Conservation (phyloP, 768 basidiomycete genomes). For the Phaeotremella fagi region DNA sequence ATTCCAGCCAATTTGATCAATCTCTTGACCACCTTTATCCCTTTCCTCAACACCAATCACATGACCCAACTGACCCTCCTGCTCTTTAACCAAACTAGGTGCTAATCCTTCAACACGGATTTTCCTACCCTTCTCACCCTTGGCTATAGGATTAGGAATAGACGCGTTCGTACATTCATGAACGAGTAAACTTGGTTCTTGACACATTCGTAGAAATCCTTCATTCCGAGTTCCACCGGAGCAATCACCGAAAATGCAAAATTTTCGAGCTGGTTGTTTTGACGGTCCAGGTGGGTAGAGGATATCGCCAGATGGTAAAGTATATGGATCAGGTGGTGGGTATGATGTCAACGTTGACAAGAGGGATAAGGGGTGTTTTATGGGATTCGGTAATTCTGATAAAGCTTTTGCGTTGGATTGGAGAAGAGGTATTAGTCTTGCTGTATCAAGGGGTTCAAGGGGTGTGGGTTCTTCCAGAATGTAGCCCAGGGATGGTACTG, state of each 20-base stretch:
- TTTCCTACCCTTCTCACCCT: slow-evolving; percentile 59
- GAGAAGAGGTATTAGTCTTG: slow-evolving; percentile 33
- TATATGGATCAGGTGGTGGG: slow-evolving; percentile 33
- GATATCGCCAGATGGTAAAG: slow-evolving; percentile 37
- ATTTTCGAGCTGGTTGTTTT: slow-evolving; percentile 23
- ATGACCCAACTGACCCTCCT: slow-evolving; percentile 20
- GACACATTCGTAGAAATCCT: slow-evolving; percentile 30
- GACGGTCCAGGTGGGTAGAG: slow-evolving; percentile 35
- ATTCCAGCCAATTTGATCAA: not conserved
- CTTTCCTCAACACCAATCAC: slow-evolving; percentile 5
- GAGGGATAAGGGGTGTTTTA: slow-evolving; percentile 38
- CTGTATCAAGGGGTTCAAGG: slow-evolving; percentile 34
- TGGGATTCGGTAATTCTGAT: slow-evolving; percentile 29
- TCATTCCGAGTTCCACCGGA: slow-evolving; percentile 38
- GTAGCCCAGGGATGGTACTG: slow-evolving; percentile 42
- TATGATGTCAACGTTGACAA: slow-evolving; percentile 37
- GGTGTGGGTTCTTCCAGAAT: slow-evolving; percentile 41
- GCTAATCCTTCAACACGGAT: slow-evolving; percentile 59
- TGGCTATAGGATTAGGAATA: slow-evolving; percentile 58
- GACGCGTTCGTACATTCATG: slow-evolving; percentile 49
- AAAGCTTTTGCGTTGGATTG: slow-evolving; percentile 34
- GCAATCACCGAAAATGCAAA: slow-evolving; percentile 47
- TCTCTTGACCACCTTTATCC: not conserved
- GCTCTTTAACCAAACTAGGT: slow-evolving; percentile 37
- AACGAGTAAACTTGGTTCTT: slow-evolving; percentile 40